Evolutionary conservation across 2,329 filamentous ascomycete genomes (phyloP).

Genomic region (Eutypella sp.): DNA sequence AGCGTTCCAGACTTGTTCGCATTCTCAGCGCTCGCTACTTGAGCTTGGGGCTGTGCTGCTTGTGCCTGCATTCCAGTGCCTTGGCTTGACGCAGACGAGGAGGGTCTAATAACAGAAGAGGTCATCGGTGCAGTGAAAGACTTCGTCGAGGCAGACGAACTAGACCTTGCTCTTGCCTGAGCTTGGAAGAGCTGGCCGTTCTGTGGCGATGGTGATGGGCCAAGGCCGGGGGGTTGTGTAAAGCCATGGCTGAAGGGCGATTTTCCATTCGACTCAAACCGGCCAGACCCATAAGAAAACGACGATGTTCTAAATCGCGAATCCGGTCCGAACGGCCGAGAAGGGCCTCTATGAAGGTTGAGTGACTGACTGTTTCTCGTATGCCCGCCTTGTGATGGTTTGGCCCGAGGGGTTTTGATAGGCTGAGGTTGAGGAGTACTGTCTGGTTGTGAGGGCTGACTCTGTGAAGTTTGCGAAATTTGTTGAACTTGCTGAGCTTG

Average conservation of each 20-base stretch:
- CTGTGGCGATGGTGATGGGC: constrained; percentile 27
- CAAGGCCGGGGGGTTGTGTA: constrained; percentile 26
- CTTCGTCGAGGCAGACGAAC: constrained; percentile 26
- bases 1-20: constrained; percentile 17
- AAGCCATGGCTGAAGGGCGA: constrained; percentile 31
- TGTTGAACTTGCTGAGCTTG: not conserved
- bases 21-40: constrained; percentile 15
- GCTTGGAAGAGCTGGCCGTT: constrained; percentile 29
- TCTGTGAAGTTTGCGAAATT: not conserved
- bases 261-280: constrained; percentile 23
- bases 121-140: constrained; percentile 31
- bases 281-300: constrained; percentile 26
- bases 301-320: constrained; percentile 27
- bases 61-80: constrained; percentile 8
- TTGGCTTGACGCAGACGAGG: constrained; percentile 29
- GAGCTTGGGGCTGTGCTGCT: constrained; percentile 19
- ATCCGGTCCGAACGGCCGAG: constrained; percentile 24
- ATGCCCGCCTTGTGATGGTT: constrained; percentile 13
- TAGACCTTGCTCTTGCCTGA: constrained; percentile 27
- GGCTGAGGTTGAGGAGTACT: not conserved
- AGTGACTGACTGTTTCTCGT: constrained; percentile 24
- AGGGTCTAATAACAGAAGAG: constrained; percentile 30
- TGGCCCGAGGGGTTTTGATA: not conserved
- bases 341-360: constrained; percentile 18
- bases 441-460: not conserved